These are phyloP conservation scores for Cokeromyces recurvatus DNA, from an alignment of 371 early-diverging fungal species.

Conservation along the genomic window DNA sequence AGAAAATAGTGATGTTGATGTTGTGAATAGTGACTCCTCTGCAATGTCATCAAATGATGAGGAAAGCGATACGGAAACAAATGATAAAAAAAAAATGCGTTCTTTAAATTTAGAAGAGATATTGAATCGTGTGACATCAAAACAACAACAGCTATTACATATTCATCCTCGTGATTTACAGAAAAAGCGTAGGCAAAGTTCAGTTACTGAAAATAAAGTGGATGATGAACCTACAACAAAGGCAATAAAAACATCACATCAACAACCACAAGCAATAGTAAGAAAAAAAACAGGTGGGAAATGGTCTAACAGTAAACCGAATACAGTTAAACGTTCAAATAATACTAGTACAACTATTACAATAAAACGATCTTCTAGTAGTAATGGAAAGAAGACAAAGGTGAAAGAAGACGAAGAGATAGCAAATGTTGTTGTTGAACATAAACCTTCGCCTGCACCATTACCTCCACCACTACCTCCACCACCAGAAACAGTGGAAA, in stretches of 20 bases:
- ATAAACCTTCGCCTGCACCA: slow-evolving; percentile 1
- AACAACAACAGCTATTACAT: slow-evolving; percentile 7
- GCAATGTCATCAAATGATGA: slow-evolving; percentile 5
- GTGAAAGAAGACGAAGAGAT: not conserved
- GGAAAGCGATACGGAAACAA: slow-evolving; percentile 10
- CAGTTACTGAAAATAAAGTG: not conserved
- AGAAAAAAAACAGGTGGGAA: not conserved
- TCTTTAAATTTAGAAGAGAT: slow-evolving; percentile 30
- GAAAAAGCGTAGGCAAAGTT: slow-evolving; percentile 13
- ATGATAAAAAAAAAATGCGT: not conserved
- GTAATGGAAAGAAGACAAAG: not conserved
- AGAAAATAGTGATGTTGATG: slow-evolving; percentile 23
- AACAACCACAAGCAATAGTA: not conserved
- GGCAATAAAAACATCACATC: not conserved
- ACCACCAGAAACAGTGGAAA: too few relatives aligned
- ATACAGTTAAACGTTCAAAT: not conserved
- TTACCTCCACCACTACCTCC: not conserved
- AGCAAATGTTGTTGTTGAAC: slow-evolving; percentile 15
- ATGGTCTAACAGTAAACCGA: too few relatives aligned
- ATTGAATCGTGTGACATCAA: slow-evolving; percentile 22
- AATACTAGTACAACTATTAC: not conserved
- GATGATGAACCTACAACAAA: slow-evolving; percentile 1
- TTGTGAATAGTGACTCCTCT: slow-evolving; percentile 19
- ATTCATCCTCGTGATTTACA: slow-evolving; percentile 20
- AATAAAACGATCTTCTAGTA: not conserved